Percentiles rank a stretch among this genome's conserved stretches.
Conservation (phyloP, 176 grass and related monocot genomes). For the Oryza meyeriana region DNA sequence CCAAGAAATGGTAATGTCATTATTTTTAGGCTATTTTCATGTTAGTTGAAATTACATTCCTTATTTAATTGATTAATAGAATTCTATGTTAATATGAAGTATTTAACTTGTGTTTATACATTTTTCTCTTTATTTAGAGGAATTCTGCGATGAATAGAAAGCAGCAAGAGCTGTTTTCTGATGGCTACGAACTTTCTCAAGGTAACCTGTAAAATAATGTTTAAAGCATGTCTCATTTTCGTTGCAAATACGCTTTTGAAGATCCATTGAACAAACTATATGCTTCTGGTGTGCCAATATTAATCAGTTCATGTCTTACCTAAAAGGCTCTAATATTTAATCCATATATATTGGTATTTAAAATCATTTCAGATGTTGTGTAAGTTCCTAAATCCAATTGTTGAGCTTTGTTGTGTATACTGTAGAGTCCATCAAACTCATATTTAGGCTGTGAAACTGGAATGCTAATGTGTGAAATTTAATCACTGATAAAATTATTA, state of each 20-base stretch:
- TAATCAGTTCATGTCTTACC: background rate
- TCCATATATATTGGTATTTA: background rate
- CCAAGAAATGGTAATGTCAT: slow-evolving; percentile 42
- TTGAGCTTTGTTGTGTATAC: background rate
- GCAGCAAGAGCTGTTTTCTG: slow-evolving; percentile 27
- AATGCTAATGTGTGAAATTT: background rate
- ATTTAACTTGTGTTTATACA: background rate
- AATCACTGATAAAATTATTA: background rate
- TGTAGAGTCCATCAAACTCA: background rate
- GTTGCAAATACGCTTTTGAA: background rate
- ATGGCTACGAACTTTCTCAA: slow-evolving; percentile 24
- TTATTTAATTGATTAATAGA: background rate
- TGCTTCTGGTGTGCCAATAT: background rate
- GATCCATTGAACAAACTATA: background rate
- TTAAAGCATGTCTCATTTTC: background rate
- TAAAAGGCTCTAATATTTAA: background rate
- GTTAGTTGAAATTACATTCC: background rate
- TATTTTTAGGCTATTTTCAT: background rate
- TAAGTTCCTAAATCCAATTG: background rate
- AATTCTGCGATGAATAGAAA: slow-evolving; percentile 37
- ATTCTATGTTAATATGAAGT: background rate
- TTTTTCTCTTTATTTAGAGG: slow-evolving; percentile 39
- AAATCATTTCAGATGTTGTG: background rate
- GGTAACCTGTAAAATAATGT: slow-evolving; percentile 21
- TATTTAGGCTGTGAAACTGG: background rate